A percentile compares a stretch with the other conserved stretches of the same genome.
These are phyloP conservation scores for Oehlia diaphana DNA, from an alignment of 192 early-diverging fungal species.

Conservation along the genomic window DNA sequence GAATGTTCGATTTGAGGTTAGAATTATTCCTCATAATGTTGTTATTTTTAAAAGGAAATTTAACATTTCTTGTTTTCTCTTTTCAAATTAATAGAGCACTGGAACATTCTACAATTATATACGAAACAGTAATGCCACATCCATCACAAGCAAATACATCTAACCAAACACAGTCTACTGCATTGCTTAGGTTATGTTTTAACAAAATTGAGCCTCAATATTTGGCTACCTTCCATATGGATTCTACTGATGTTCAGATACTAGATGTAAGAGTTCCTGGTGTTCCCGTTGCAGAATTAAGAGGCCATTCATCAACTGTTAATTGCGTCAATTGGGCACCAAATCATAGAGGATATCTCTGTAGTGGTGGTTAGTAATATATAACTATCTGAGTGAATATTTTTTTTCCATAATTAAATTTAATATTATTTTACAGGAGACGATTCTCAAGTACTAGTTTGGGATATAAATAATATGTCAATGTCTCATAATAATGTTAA, in stretches of 20 bases:
- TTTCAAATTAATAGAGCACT: conserved; percentile 60
- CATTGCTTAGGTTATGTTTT: conserved; percentile 85
- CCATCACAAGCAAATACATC: conserved; percentile 27
- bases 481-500: conserved; percentile 32
- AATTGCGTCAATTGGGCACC: conserved; percentile 92
- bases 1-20: conserved; percentile 95
- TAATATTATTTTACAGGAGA: conserved; percentile 58
- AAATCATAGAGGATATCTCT: conserved; percentile 72
- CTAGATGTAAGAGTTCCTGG: conserved; percentile 92
- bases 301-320: conserved; percentile 74
- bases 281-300: conserved; percentile 79
- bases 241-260: conserved; percentile 78
- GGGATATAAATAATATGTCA: conserved; percentile 66
- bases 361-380: conserved; percentile 70
- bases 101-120: conserved; percentile 97
- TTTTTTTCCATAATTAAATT: not conserved
- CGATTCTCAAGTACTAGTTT: conserved; percentile 87
- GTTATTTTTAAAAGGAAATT: not conserved
- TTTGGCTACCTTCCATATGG: conserved; percentile 88
- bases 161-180: conserved; percentile 42
- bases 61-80: not conserved
- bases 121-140: conserved; percentile 71
- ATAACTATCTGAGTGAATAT: not conserved
- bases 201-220: conserved; percentile 90
- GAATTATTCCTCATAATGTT: not conserved